Conservation (phyloP, 192 early-diverging fungal genomes). For the Umbelopsis vinacea region DNA sequence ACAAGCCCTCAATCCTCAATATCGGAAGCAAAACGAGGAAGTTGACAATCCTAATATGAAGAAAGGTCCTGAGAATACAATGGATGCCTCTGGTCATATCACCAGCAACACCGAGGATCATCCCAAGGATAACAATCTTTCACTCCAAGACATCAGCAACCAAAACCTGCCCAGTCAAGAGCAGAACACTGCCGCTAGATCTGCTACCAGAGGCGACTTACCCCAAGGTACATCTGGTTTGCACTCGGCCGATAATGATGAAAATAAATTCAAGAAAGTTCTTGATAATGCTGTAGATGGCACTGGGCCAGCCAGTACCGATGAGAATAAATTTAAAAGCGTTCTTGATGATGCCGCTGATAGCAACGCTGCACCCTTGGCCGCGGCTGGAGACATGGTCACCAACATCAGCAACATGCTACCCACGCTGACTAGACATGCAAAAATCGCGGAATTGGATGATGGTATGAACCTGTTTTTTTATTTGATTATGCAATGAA, state of each 20-base stretch:
- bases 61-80: not conserved
- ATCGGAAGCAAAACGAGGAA: not conserved
- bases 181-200: not conserved
- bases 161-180: not conserved
- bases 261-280: not conserved
- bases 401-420: not conserved
- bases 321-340: conserved; percentile 5
- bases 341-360: not conserved
- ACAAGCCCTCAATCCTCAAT: not conserved
- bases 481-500: not conserved
- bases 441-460: not conserved
- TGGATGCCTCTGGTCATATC: conserved; percentile 7
- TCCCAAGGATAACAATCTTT: not conserved
- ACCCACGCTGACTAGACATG: not conserved
- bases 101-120: not conserved
- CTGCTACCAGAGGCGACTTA: not conserved
- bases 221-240: too few relatives aligned
- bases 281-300: not conserved
- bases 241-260: too few relatives aligned
- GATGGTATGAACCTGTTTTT: not conserved
- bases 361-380: not conserved
- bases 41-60: not conserved
- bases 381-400: not conserved
- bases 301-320: not conserved
- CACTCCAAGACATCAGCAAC: not conserved